A percentile compares a stretch with the other conserved stretches of the same genome.
Evolutionary conservation across 148 eudicot genomes (phyloP).

Genomic region (Rhododendron kiyosumense): DNA sequence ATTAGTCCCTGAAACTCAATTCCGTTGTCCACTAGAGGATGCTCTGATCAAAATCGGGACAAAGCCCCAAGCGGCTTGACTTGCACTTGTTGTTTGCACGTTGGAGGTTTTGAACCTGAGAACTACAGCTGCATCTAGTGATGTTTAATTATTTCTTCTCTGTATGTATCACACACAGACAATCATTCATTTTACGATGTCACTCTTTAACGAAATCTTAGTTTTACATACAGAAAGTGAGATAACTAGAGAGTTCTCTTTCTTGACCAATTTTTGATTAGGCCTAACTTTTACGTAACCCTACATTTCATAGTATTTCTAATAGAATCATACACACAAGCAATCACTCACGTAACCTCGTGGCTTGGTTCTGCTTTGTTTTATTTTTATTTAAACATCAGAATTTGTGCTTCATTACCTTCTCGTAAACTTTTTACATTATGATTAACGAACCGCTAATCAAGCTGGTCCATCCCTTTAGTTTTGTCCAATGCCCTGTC

Average conservation of each 20-base stretch:
- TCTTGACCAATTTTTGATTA: not conserved
- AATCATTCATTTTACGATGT: not conserved
- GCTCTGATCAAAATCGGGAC: not conserved
- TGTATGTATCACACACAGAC: not conserved
- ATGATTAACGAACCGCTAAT: not conserved
- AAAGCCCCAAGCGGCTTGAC: not conserved
- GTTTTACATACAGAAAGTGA: not conserved
- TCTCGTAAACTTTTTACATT: not conserved
- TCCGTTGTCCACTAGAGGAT: not conserved
- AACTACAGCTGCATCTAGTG: not conserved
- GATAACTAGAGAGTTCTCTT: not conserved
- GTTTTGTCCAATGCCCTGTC: not conserved
- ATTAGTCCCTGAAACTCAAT: not conserved
- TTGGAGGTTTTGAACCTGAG: not conserved
- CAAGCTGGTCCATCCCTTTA: conserved; percentile 4
- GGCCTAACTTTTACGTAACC: not conserved
- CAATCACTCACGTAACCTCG: not conserved
- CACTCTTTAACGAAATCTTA: not conserved
- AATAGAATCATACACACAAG: not conserved
- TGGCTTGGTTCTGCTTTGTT: not conserved
- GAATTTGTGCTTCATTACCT: not conserved
- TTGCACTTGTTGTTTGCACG: not conserved
- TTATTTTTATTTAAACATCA: not conserved
- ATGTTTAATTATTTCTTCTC: not conserved
- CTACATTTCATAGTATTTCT: not conserved